Base-by-base conservation (phyloP, 257 asterid genomes). In the Paulownia fortunei region DNA sequence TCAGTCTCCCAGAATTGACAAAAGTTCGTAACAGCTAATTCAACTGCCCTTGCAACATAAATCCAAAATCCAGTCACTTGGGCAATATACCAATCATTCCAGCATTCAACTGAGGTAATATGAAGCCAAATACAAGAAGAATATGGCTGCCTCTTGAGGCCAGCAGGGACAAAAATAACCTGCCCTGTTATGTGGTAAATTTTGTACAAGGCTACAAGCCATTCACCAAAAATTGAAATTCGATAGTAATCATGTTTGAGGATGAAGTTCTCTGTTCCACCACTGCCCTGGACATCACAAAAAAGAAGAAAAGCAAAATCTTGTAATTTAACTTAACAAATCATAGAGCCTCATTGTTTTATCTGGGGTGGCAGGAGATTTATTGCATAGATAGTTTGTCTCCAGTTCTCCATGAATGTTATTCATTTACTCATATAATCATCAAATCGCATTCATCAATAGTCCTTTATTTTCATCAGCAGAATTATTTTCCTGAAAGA, bases 211-310 rank as follows among this genome's bases (percentile, higher is more conserved):
- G 54, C 55, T 74, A 39, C 76, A 41, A 9, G 63, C 54, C 16
- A 69, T 66, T 63, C 66, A 62, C 69, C 61, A 41, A 49, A 4
- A 16, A 46, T 56, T 56, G 56, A 49, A 71, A 52, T 78, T 19
- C n/a, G 63, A 36, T 24, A 42, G 41, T 8, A 56, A 42, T 9
- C 62, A 1, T 39, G 69, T 39, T 67, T 42, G 39, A 65, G 51
- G 62, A 77, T 54, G 85, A 24, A 58, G 12, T 61, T 74, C 71
- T 30, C 46, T 51, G 19, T 60, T 62, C 41, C 74, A 23, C 44
- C 61, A 18, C 64, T 51, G 41, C 69, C 72, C 82, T 76, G 77
- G 69, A 73, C 55, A 39, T 64, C 73, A 46, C 52, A 63, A 24
- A 18, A 55, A 18, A 24, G 0, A 51, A 19, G 47, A 81, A 39